Evolutionary conservation across 768 basidiomycete species (phyloP), one percentile per base, ranked within the genome.

Genomic region (Gymnopilus dilepis): DNA sequence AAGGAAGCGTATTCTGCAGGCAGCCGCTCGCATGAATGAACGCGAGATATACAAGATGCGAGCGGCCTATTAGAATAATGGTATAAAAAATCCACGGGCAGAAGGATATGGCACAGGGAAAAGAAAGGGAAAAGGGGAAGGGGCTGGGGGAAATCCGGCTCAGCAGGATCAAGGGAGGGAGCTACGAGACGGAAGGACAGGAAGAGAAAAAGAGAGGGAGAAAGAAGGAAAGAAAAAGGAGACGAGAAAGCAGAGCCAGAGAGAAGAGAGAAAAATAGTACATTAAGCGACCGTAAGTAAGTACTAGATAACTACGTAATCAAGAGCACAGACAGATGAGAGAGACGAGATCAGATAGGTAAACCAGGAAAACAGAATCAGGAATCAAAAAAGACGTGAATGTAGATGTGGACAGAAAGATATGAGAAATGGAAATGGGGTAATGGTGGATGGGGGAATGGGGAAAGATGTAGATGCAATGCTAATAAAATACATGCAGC

Each of bases 351-450:
- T n/a, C n/a, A n/a, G n/a, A n/a, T n/a, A n/a, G n/a, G 54, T 55
- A 34, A 59, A 58, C 54, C 52, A 51, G 31, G 51, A 56, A 40
- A 58, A 66, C 30, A 56, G 41, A 40, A 58, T 63, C 30, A 56
- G 41, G 63, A 48, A 67, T 56, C 48, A 42, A 63, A 38, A 59
- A 40, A 51, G 57, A 62, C 61, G 59, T 43, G 64, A 63, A 59
- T 52, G 56, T 33, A 53, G 47, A 50, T 31, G 19, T 30, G n/a
- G n/a, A n/a, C n/a, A n/a, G n/a, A n/a, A n/a, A n/a, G n/a, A n/a
- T n/a, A n/a, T n/a, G n/a, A n/a, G n/a, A n/a, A 28, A 45, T 21
- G 33, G 43, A 48, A 50, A 12, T 21, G n/a, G 28, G n/a, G n/a
- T n/a, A n/a, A n/a, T n/a, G n/a, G n/a, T n/a, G n/a, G n/a, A n/a